These are phyloP conservation scores for Cenchrus americanus DNA, from an alignment of 176 grass and related monocot species.

Conservation along the genomic window DNA sequence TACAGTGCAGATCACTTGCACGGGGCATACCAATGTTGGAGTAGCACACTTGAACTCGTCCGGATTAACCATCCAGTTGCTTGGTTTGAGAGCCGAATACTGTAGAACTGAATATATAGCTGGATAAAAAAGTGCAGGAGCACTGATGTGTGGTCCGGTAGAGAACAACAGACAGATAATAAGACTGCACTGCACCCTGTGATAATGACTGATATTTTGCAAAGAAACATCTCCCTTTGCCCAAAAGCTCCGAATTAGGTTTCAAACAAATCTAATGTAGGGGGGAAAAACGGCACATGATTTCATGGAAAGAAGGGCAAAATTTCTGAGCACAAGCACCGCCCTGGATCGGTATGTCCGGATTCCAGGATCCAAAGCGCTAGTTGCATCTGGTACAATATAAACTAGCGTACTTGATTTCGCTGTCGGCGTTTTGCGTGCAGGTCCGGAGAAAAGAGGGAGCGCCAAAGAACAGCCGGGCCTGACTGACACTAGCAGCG, in stretches of 20 bases:
- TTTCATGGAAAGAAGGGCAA: constrained; percentile 33
- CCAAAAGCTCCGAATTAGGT: constrained; percentile 10
- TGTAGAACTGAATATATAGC: background rate
- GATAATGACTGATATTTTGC: background rate
- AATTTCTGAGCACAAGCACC: constrained; percentile 12
- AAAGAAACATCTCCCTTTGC: background rate
- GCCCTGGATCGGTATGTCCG: constrained; percentile 5
- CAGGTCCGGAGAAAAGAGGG: constrained; percentile 28
- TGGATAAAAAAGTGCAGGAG: background rate
- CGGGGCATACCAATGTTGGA: background rate
- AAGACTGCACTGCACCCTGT: constrained; percentile 8
- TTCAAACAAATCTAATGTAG: background rate
- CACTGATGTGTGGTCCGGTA: constrained; percentile 44
- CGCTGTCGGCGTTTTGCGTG: constrained; percentile 32
- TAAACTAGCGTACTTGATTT: background rate
- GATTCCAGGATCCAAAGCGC: constrained; percentile 18
- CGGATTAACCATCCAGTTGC: background rate
- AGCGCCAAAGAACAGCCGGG: constrained; percentile 12
- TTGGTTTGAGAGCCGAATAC: background rate
- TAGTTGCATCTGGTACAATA: background rate
- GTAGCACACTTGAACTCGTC: background rate
- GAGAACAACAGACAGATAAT: constrained; percentile 40
- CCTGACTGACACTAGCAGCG: constrained; percentile 26
- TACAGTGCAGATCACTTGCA: background rate
- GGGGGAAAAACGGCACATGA: constrained; percentile 5